These are phyloP conservation scores for Colletotrichum viniferum DNA, from an alignment of 2,329 filamentous ascomycete genomes.

Conservation along the genomic window DNA sequence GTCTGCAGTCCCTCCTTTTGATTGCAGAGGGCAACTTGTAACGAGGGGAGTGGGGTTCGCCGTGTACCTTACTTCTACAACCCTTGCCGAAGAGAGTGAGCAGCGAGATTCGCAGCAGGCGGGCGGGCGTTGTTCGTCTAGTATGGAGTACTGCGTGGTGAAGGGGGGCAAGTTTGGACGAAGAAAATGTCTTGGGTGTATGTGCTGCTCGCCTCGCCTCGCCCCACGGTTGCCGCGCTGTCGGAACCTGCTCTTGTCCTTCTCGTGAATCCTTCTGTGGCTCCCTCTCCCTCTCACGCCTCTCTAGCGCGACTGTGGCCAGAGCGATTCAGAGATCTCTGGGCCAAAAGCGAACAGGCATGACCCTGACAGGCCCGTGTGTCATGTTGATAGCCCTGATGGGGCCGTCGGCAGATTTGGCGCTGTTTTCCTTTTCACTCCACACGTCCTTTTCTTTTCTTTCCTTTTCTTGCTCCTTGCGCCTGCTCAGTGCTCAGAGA, in stretches of 20 bases:
- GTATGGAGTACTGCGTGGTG: background rate
- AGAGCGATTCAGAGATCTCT: slow-evolving; percentile 13
- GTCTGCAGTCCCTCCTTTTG: background rate
- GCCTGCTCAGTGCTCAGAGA: background rate
- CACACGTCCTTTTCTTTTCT: background rate
- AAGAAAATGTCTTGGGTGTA: background rate
- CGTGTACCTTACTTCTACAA: background rate
- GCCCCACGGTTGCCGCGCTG: slow-evolving; percentile 20
- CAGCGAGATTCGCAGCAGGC: background rate
- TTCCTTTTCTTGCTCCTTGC: background rate
- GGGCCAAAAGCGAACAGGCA: background rate
- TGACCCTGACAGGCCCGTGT: background rate
- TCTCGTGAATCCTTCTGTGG: background rate
- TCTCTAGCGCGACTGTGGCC: slow-evolving; percentile 3
- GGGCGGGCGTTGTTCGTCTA: background rate
- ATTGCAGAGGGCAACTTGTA: slow-evolving; percentile 2
- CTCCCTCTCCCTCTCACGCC: background rate
- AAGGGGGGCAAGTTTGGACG: slow-evolving; percentile 15
- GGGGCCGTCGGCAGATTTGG: slow-evolving; percentile 13
- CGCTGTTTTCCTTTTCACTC: background rate
- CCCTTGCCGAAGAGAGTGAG: background rate
- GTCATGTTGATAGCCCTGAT: slow-evolving; percentile 4
- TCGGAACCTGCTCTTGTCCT: slow-evolving; percentile 6
- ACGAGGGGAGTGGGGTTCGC: background rate
- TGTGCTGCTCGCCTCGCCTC: background rate